Conservation (phyloP, 768 basidiomycete genomes). For the Crucibulum laeve region DNA sequence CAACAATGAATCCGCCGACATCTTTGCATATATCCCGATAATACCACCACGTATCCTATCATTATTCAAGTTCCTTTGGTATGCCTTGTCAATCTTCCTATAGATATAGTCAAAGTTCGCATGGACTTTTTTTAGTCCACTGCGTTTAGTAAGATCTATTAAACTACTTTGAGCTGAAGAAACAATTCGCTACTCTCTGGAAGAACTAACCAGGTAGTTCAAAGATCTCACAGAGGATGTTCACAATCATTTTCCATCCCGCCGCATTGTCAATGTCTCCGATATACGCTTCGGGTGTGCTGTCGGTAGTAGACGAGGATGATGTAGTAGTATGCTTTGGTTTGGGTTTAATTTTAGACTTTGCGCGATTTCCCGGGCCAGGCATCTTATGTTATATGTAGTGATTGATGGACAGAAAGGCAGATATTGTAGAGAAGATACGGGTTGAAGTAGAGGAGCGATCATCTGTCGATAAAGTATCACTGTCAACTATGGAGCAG, state of each 20-base stretch:
- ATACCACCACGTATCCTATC: conserved; percentile 52
- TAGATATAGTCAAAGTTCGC: conserved; percentile 51
- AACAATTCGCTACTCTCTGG: not conserved
- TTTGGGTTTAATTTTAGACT: conserved; percentile 1
- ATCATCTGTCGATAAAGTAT: too few species aligned
- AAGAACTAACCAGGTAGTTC: conserved; percentile 47
- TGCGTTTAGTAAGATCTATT: conserved; percentile 50
- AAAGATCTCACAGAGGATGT: conserved; percentile 44
- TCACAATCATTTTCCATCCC: conserved; percentile 44
- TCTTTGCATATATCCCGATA: conserved; percentile 58
- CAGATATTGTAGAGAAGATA: not conserved
- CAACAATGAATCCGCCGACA: conserved; percentile 57
- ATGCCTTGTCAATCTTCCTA: conserved; percentile 44
- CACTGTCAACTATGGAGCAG: too few species aligned
- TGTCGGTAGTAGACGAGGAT: not conserved
- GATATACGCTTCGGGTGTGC: conserved; percentile 22
- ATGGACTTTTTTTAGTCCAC: conserved; percentile 62
- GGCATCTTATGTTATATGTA: conserved; percentile 9
- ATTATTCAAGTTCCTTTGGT: conserved; percentile 34
- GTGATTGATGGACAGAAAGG: not conserved
- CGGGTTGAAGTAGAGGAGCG: too few species aligned
- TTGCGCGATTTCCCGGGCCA: conserved; percentile 11
- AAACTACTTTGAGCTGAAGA: not conserved
- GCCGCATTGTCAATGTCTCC: conserved; percentile 42
- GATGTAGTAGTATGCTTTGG: too few species aligned